Evolutionary conservation across 2,329 filamentous ascomycete genomes (phyloP), one percentile per base, ranked within the genome.

Genomic region (Penicillium palitans): DNA sequence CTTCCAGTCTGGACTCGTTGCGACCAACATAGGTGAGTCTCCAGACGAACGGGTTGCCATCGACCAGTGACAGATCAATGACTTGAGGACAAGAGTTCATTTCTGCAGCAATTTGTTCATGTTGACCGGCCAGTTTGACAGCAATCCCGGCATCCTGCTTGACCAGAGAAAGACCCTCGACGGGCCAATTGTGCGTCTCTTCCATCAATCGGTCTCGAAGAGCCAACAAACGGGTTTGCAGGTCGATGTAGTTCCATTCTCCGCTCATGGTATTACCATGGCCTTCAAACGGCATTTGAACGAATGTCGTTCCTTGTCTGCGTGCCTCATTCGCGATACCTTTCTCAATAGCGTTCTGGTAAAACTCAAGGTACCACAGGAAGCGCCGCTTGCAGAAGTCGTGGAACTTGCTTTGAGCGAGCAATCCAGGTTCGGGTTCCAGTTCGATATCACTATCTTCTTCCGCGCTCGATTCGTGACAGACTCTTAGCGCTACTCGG

Each of bases 291-390:
- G 91, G 90, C 91, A 96, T 96, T 51, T 83, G 83, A n/a, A 79
- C 75, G 69, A 99, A 98, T 0, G 72, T 61, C 39, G 85, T 78
- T 3, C 85, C 84, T 59, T 88, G 85, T 60, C 83, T 82, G 55
- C 88, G 84, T 65, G 90, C 85, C 27, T 79, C 74, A 31, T 78
- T 74, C 17, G 61, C 55, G 12, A 62, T 52, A 29, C 87, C 89
- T 59, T 86, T 82, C 39, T 86, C 81, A 52, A 96, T 87, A 1
- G 88, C 83, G 4, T 83, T 79, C 24, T 95, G 79, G 70, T 98
- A 98, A 3, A 90, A 90, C 65, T 96, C 90, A 73, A 90, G 96
- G 76, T 98, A 98, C 95, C 95, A 98, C 15, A 98, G 79, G 71
- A 98, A 97, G 1, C 93, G 87, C 39, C 90, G 87, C 76, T 98